phyloP scores from a whole-genome alignment of 352 stramenopile genomes.

The Pythium oligandrum region DNA sequence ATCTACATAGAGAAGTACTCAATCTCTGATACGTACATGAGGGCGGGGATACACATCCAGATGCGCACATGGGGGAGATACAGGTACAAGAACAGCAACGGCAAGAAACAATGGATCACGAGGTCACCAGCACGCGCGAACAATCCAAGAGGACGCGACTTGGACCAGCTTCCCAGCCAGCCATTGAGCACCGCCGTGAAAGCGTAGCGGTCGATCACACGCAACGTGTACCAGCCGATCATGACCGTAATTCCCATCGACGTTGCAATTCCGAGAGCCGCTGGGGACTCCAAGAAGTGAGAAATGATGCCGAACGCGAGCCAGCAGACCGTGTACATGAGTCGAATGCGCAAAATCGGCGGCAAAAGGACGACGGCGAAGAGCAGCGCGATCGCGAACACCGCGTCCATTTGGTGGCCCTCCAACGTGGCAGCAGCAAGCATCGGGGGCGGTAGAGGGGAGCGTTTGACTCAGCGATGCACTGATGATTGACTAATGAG shows the following conservation, averaged over 20 bases:
- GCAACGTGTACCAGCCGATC: constrained; percentile 80
- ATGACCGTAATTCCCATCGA: constrained; percentile 84
- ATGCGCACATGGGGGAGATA: constrained; percentile 67
- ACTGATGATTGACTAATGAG: no score
- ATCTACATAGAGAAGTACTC: no score
- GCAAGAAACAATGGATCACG: constrained; percentile 55
- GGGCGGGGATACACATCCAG: constrained; percentile 74
- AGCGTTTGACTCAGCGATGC: background rate
- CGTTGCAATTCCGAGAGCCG: constrained; percentile 65
- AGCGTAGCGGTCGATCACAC: constrained; percentile 66
- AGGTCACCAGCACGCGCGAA: constrained; percentile 51
- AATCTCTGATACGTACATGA: constrained; percentile 34
- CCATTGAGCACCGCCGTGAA: constrained; percentile 77
- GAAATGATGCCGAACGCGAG: constrained; percentile 50
- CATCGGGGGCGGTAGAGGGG: background rate
- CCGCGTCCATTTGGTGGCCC: constrained; percentile 26
- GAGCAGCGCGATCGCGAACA: constrained; percentile 42
- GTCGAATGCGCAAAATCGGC: constrained; percentile 51
- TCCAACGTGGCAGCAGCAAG: background rate
- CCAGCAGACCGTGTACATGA: constrained; percentile 83
- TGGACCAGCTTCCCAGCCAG: constrained; percentile 67
- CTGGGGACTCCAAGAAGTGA: constrained; percentile 46
- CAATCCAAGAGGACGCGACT: constrained; percentile 47
- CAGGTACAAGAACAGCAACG: constrained; percentile 58
- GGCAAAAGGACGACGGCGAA: constrained; percentile 62